A percentile compares a stretch with the other conserved stretches of the same genome.
Conservation (phyloP, 108 stramenopile genomes). For the Epithemia pelagica region DNA sequence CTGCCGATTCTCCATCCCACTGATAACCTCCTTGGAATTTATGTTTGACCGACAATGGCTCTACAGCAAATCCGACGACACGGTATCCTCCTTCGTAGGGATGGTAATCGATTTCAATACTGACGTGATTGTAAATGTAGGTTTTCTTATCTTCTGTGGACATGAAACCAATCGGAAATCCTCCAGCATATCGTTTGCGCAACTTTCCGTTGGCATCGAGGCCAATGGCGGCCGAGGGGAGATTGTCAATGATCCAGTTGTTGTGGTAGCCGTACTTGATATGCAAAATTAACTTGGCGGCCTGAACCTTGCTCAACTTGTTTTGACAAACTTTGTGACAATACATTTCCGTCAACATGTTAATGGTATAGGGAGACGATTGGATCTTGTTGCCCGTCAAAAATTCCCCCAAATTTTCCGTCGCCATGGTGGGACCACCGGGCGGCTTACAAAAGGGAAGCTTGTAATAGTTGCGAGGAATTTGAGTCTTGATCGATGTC, state of each 20-base stretch:
- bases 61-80: slow-evolving; percentile 92
- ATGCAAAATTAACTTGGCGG: slow-evolving; percentile 51
- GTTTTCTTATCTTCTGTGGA: slow-evolving; percentile 43
- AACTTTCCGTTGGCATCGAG: slow-evolving; percentile 38
- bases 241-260: slow-evolving; percentile 99
- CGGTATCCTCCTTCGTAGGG: slow-evolving; percentile 77
- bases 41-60: slow-evolving; percentile 89
- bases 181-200: slow-evolving; percentile 80
- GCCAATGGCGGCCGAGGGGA: slow-evolving; percentile 86
- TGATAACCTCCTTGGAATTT: slow-evolving; percentile 58
- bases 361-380: slow-evolving; percentile 86
- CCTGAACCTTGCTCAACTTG: slow-evolving; percentile 45
- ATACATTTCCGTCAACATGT: slow-evolving; percentile 86
- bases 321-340: slow-evolving; percentile 77
- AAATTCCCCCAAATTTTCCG: slow-evolving; percentile 88
- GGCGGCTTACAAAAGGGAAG: slow-evolving; percentile 91
- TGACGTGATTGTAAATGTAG: slow-evolving; percentile 94
- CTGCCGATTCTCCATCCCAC: slow-evolving; percentile 63
- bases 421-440: slow-evolving; percentile 82
- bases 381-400: slow-evolving; percentile 97
- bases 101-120: slow-evolving; percentile 89
- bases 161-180: slow-evolving; percentile 91
- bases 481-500: slow-evolving; percentile 90
- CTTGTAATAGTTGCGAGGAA: slow-evolving; percentile 94
- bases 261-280: slow-evolving; percentile 89